Evolutionary conservation across 257 asterid species (phyloP), one percentile per base, ranked within the genome.

Genomic region (Forsythia viridissima): DNA sequence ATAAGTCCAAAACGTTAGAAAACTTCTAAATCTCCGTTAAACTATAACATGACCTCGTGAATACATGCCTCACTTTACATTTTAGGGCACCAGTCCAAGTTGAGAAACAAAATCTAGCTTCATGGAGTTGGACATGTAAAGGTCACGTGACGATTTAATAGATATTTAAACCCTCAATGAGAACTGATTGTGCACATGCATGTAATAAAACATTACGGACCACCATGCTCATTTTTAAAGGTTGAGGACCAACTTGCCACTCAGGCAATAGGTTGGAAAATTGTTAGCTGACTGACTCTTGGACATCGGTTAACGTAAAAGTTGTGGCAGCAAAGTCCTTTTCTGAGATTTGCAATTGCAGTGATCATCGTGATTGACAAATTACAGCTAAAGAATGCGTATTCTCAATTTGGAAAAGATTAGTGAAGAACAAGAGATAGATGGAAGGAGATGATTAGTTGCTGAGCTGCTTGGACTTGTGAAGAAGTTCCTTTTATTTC

Each of bases 401-500:
- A n/a, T n/a, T 57, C 8, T 57, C 30, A n/a, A 30, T 57, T 57
- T 57, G 24, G 66, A 57, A 57, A 57, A 57, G 30, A 57, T 57
- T 57, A n/a, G 34, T n/a, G 11, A 57, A 63, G n/a, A 48, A 63
- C 18, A 10, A 44, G 4, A 85, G 82, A 24, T 24, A 68, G 21
- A 73, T 8, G 52, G 5, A 55, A 52, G 48, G 3, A 11, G 70
- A 24, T 10, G 40, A 94, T 91, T 73, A 94, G 95, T 84, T 90
- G 97, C 80, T 91, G 90, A 63, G 98, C 98, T 39, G 88, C 79
- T 77, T 89, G 94, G 79, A 94, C 97, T 83, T 94, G 96, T 52
- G 93, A 44, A 6, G 98, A 83, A 81, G 93, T 84, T 65, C 98
- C 98, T 84, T 91, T 94, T 51, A 94, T 94, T 84, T 94, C 96